Conservation (phyloP, 139 green algal species). For the Chlorella sp. region DNA sequence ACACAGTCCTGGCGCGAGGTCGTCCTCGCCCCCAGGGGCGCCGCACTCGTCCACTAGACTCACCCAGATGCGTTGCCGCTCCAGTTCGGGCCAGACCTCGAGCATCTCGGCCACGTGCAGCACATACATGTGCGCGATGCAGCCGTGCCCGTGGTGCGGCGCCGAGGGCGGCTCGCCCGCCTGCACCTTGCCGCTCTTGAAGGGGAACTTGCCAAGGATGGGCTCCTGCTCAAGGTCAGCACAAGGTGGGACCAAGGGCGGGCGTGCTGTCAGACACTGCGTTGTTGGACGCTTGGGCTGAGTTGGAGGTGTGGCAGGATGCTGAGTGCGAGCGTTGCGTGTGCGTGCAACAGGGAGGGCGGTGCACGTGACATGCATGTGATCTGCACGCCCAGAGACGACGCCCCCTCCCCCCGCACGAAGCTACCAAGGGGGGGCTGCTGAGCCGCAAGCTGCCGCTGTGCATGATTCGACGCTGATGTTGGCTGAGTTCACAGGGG, state of each 20-base stretch:
- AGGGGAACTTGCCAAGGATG: slow-evolving; percentile 64
- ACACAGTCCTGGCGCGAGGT: not conserved
- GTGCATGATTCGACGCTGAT: no score
- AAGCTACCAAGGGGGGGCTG: not conserved
- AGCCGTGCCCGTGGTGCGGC: slow-evolving; percentile 32
- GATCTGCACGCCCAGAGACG: no score
- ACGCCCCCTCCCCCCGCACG: no score
- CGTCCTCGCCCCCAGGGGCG: not conserved
- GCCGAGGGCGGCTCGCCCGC: slow-evolving; percentile 11
- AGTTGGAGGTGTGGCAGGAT: no score
- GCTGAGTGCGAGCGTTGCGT: no score
- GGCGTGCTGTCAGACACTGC: no score
- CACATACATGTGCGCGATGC: slow-evolving; percentile 34
- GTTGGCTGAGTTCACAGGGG: no score
- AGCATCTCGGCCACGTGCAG: slow-evolving; percentile 83
- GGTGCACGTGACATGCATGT: no score
- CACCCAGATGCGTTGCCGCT: slow-evolving; percentile 74
- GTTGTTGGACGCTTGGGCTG: no score
- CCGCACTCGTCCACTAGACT: slow-evolving; percentile 21
- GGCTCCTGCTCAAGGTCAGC: slow-evolving; percentile 54
- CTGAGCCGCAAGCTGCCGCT: not conserved
- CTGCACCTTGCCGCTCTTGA: slow-evolving; percentile 52
- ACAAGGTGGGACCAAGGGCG: no score
- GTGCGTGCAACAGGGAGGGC: no score
- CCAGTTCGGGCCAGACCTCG: slow-evolving; percentile 71